phyloP scores from a whole-genome alignment of 2,329 filamentous ascomycete species.

The Xylaria sp. region DNA sequence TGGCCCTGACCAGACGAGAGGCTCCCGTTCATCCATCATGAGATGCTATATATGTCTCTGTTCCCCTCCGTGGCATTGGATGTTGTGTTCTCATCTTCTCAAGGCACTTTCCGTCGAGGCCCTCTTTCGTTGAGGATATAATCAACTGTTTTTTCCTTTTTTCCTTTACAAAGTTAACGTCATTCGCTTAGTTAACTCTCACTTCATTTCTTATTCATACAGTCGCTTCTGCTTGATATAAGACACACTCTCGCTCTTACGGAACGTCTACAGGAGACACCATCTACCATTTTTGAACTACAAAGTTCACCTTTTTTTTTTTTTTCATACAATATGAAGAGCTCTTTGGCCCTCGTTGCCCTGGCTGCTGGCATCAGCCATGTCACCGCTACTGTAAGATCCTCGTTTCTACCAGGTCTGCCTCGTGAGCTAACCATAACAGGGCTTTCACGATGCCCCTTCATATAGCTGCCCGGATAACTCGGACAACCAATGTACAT shows the following conservation, averaged over 20 bases:
- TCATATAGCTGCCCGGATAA: conserved; percentile 76
- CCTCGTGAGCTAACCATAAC: conserved; percentile 21
- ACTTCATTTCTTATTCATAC: conserved; percentile 47
- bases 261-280: conserved; percentile 29
- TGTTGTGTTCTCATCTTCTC: conserved; percentile 40
- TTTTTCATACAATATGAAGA: conserved; percentile 61
- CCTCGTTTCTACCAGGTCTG: neutral
- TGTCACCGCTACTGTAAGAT: conserved; percentile 60
- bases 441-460: conserved; percentile 50
- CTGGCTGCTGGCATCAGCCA: conserved; percentile 63
- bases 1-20: conserved; percentile 41
- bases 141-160: conserved; percentile 48
- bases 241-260: conserved; percentile 41
- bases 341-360: conserved; percentile 60
- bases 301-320: conserved; percentile 16
- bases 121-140: conserved; percentile 48
- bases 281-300: conserved; percentile 28
- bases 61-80: conserved; percentile 30
- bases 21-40: conserved; percentile 38
- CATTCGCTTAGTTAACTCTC: conserved; percentile 67
- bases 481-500: conserved; percentile 80
- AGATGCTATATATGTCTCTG: conserved; percentile 48
- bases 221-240: conserved; percentile 41
- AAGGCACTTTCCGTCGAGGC: conserved; percentile 44
- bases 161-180: conserved; percentile 58